Evolutionary conservation across 371 early-diverging fungal species (phyloP).

Genomic region (Mortierella sp.): DNA sequence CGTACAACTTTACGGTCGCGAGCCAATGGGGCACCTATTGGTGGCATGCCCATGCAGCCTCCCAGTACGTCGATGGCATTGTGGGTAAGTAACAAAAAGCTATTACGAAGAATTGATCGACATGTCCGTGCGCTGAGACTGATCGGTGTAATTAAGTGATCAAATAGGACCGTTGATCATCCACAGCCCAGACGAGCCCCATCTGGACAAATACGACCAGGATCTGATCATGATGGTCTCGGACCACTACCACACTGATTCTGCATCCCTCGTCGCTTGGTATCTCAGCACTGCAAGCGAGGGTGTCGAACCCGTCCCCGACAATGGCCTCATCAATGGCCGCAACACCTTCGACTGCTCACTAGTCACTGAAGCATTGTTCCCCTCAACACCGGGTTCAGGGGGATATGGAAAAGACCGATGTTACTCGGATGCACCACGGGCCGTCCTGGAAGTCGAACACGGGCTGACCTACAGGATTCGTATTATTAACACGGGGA

Average conservation of each 20-base stretch:
- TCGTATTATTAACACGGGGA: constrained; percentile 39
- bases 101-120: background rate
- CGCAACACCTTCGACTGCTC: constrained; percentile 51
- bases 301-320: constrained; percentile 50
- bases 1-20: constrained; percentile 36
- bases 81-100: constrained; percentile 15
- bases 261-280: constrained; percentile 24
- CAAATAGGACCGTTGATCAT: constrained; percentile 42
- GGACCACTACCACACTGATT: constrained; percentile 47
- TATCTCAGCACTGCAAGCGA: constrained; percentile 45
- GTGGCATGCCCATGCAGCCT: constrained; percentile 46
- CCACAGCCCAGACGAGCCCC: constrained; percentile 55
- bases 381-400: constrained; percentile 19
- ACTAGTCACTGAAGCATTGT: constrained; percentile 31
- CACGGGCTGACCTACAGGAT: constrained; percentile 21
- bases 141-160: background rate
- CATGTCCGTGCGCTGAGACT: background rate
- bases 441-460: constrained; percentile 6
- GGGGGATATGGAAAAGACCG: background rate
- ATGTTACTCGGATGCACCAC: constrained; percentile 17
- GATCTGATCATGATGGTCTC: constrained; percentile 51
- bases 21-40: constrained; percentile 57
- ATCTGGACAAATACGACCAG: constrained; percentile 44
- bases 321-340: constrained; percentile 59
- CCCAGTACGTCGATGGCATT: constrained; percentile 47